Percentiles rank a stretch among this genome's conserved stretches.
Conservation (phyloP, 768 basidiomycete genomes). For the Lentinula sp. region DNA sequence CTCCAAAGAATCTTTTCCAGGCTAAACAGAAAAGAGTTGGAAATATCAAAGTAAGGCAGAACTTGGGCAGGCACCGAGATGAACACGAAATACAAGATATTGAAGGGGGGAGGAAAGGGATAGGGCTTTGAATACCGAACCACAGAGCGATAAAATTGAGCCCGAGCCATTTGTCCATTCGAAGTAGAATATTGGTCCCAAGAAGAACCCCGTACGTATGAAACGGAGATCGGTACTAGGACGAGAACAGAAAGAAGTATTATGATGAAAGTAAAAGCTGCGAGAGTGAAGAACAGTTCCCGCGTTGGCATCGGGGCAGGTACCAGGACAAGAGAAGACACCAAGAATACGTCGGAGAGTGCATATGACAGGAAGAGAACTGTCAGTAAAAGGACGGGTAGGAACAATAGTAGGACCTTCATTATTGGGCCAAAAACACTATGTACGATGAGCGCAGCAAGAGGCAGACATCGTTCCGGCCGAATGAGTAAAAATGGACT, state of each 20-base stretch:
- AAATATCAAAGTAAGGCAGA: conserved; percentile 15
- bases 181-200: conserved; percentile 47
- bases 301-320: conserved; percentile 45
- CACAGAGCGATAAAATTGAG: conserved; percentile 29
- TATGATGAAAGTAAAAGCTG: conserved; percentile 24
- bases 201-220: conserved; percentile 3
- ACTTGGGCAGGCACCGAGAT: conserved; percentile 15
- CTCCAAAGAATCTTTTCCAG: conserved; percentile 36
- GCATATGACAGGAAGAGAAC: conserved; percentile 42
- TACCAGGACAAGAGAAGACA: conserved; percentile 6
- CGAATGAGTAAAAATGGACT: conserved; percentile 38
- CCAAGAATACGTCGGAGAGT: conserved; percentile 30
- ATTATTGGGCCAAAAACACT: conserved; percentile 29
- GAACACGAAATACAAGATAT: conserved; percentile 28
- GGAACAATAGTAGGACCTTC: conserved; percentile 39
- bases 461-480: conserved; percentile 34
- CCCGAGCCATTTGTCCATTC: conserved; percentile 40
- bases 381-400: conserved; percentile 40
- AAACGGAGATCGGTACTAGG: conserved; percentile 18
- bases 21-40: conserved; percentile 6
- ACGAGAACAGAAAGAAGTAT: conserved; percentile 27
- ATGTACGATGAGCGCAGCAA: conserved; percentile 34
- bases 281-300: conserved; percentile 33
- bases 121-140: conserved; percentile 28
- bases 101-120: conserved; percentile 48